Evolutionary conservation across 1,284 basidiomycete genomes (phyloP), one percentile per base, ranked within the genome.

Genomic region (Sphaerobolus stellatus): DNA sequence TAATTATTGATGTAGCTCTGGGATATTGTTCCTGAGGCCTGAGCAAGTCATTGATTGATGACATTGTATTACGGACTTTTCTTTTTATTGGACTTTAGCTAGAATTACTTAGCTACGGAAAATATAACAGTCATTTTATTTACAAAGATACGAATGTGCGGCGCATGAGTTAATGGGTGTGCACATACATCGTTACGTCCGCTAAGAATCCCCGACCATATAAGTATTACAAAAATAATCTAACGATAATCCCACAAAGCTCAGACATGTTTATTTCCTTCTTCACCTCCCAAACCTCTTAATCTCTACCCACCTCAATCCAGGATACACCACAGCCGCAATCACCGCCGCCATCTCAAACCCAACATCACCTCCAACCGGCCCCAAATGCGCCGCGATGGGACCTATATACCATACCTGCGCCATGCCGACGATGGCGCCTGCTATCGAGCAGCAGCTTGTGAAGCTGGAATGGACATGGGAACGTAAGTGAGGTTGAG

Each of bases 321-420:
- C 74, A 1, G 71, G 70, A 53, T 72, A 78, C 4, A 69, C 64
- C 5, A 77, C 64, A 3, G 66, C 77, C 3, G 76, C 62, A 57
- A 78, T 79, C 1, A 36, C 66, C 8, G 73, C 76, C n/a, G 77
- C 73, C 34, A 78, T 74, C 71, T 84, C 82, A 56, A 84, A 83
- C 11, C 82, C 82, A 20, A 83, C 69, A 61, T 83, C 81, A 0
- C 78, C 79, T 20, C 81, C 79, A 41, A 67, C 72, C 11, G 60
- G 57, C 6, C 78, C 77, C 4, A 79, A 75, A 49, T 71, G 59
- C 52, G 61, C 63, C 3, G 72, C 81, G 1, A 82, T 61, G 0
- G 80, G 80, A 0, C 81, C 81, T 2, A 74, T 76, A 57, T 80
- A 82, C 79, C 79, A 80, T 4, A 61, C 62, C 57, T 78, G 71